Conservation (phyloP, 2,329 filamentous ascomycete genomes). For the Emmonsia crescens region DNA sequence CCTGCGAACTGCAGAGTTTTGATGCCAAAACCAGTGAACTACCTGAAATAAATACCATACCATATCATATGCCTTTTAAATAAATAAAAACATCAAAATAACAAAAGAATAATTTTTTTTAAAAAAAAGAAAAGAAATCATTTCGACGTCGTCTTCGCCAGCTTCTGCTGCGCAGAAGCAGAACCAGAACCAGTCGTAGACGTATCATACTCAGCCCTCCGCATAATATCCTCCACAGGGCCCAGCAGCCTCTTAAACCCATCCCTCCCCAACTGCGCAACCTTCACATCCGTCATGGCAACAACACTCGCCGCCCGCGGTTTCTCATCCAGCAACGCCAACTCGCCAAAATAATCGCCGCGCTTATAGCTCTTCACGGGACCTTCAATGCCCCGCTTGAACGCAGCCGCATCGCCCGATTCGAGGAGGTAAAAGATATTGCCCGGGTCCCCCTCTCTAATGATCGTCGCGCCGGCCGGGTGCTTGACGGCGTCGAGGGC, state of each 20-base stretch:
- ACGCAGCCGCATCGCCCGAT: constrained; percentile 74
- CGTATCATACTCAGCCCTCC: constrained; percentile 47
- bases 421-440: constrained; percentile 89
- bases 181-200: not conserved
- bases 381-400: constrained; percentile 60
- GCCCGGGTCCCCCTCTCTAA: constrained; percentile 81
- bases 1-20: too few species aligned
- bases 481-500: constrained; percentile 87
- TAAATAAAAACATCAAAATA: too few species aligned
- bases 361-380: constrained; percentile 74
- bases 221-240: constrained; percentile 88
- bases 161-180: not conserved
- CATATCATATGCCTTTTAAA: too few species aligned
- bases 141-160: too few species aligned
- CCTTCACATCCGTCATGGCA: constrained; percentile 77
- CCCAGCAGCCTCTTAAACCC: constrained; percentile 90
- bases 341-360: constrained; percentile 94
- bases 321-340: constrained; percentile 85
- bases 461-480: constrained; percentile 68
- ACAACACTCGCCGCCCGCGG: constrained; percentile 84
- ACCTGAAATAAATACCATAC: too few species aligned
- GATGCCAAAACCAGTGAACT: too few species aligned
- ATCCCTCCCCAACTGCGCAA: constrained; percentile 82
- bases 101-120: too few species aligned
- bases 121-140: not conserved